Evolutionary conservation across 371 early-diverging fungal genomes (phyloP), one percentile per base, ranked within the genome.

Genomic region (Fennellomyces sp.): DNA sequence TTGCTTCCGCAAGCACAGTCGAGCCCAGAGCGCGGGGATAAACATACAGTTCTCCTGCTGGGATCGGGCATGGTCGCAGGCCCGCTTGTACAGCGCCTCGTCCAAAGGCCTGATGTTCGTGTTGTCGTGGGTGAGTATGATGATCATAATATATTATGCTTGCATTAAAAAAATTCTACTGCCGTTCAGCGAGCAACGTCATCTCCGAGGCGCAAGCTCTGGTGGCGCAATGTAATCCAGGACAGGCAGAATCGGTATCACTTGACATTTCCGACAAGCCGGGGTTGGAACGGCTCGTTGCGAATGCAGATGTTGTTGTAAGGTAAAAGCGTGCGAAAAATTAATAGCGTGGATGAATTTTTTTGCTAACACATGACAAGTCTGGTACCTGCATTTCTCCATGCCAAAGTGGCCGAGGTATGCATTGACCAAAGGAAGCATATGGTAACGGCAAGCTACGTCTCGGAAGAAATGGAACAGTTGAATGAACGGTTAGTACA

Each of bases 371-470:
- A n/a, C n/a, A n/a, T n/a, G n/a, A 5, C n/a, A 47, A 92, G 96
- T 65, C 81, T 98, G 66, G 90, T 98, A 4, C 97, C 98, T n/a
- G 96, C 96, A 54, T 90, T 91, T 30, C 88, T 95, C 57, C 98
- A 98, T 68, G 81, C 93, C 5, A 75, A 84, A 30, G 89, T 97
- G 15, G 94, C 96, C 27, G 76, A 90, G 56, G 79, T 84, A 2
- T 93, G 94, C 39, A 88, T 97, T 56, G 83, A 87, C 58, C 82
- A 92, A 69, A 82, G 85, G 68, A 96, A 95, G 73, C 90, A 96
- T 69, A 93, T 98, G 86, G 96, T 98, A 13, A 98, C 98, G 8
- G 96, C 99, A 29, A 92, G 92, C 72, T 98, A 98, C 68, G 90
- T 97, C 21, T 96, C 96, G 5, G 85, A 90, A 3, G 97, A 90